phyloP scores from a whole-genome alignment of 768 basidiomycete species.

The Phanerochaete carnosa region DNA sequence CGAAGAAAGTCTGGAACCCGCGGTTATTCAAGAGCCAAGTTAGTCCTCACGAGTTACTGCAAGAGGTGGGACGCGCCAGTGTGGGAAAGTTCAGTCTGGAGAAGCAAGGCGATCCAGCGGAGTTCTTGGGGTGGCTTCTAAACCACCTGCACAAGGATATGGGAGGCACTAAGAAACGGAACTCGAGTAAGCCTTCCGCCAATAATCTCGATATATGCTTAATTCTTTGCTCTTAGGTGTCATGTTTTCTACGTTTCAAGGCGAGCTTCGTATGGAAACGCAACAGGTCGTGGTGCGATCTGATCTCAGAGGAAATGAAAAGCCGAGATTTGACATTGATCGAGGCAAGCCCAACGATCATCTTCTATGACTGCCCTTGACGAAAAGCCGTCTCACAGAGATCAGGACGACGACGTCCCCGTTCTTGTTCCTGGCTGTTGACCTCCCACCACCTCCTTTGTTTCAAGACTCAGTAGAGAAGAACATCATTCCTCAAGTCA shows the following conservation, averaged over 20 bases:
- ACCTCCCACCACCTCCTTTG: constrained; percentile 94
- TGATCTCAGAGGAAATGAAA: constrained; percentile 69
- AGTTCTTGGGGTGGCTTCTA: constrained; percentile 93
- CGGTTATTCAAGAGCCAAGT: constrained; percentile 96
- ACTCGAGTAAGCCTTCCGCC: constrained; percentile 66
- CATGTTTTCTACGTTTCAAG: constrained; percentile 92
- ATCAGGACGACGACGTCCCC: constrained; percentile 84
- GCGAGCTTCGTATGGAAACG: constrained; percentile 87
- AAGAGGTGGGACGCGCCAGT: constrained; percentile 91
- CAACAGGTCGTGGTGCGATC: constrained; percentile 89
- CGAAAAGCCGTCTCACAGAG: constrained; percentile 42
- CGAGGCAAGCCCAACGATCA: constrained; percentile 56
- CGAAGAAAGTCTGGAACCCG: constrained; percentile 96
- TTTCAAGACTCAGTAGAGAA: constrained; percentile 97
- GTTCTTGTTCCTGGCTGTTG: constrained; percentile 93
- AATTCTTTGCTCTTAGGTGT: constrained; percentile 51
- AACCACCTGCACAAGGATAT: constrained; percentile 91
- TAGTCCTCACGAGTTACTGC: constrained; percentile 97
- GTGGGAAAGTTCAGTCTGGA: constrained; percentile 90
- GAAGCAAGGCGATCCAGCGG: constrained; percentile 92
- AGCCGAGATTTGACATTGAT: constrained; percentile 91
- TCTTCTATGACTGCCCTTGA: background rate
- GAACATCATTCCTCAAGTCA: constrained; percentile 98
- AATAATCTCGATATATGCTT: constrained; percentile 16
- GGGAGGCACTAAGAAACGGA: constrained; percentile 89